Conservation (phyloP, 2,329 filamentous ascomycete species). For the Talaromyces sp. region DNA sequence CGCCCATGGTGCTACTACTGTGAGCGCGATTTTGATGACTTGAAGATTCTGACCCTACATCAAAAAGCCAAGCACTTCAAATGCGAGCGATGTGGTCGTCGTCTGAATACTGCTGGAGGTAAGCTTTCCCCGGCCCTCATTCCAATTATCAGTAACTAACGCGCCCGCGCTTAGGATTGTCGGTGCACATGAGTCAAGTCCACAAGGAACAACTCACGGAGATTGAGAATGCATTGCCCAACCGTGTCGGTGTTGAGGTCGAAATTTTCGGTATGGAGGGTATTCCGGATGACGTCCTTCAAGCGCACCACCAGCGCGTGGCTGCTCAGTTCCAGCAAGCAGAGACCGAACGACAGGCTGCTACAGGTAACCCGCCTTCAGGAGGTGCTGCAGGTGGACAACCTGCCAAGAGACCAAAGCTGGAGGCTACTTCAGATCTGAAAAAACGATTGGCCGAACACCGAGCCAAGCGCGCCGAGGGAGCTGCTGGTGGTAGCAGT, state of each 20-base stretch:
- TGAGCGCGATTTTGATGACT: constrained; percentile 96
- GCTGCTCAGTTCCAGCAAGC: constrained; percentile 82
- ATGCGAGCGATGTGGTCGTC: constrained; percentile 84
- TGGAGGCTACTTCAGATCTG: constrained; percentile 75
- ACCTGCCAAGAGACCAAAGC: constrained; percentile 65
- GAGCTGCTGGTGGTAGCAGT: constrained; percentile 58
- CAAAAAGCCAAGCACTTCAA: constrained; percentile 99
- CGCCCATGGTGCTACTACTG: constrained; percentile 99
- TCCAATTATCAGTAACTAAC: not conserved
- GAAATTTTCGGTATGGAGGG: constrained; percentile 99
- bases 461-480: constrained; percentile 67
- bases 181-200: constrained; percentile 97
- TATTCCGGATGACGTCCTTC: constrained; percentile 81
- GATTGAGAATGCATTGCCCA: constrained; percentile 90
- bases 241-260: constrained; percentile 80
- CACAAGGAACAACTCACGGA: constrained; percentile 88
- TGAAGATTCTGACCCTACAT: constrained; percentile 94
- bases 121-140: constrained; percentile 30
- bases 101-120: constrained; percentile 95
- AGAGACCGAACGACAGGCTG: constrained; percentile 77
- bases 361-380: constrained; percentile 80
- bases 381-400: constrained; percentile 55
- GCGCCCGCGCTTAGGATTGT: constrained; percentile 68
- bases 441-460: constrained; percentile 79
- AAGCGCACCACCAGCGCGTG: constrained; percentile 84